These are phyloP conservation scores for Fereydounia khargensis DNA, from an alignment of 1,284 basidiomycete species.

Conservation along the genomic window DNA sequence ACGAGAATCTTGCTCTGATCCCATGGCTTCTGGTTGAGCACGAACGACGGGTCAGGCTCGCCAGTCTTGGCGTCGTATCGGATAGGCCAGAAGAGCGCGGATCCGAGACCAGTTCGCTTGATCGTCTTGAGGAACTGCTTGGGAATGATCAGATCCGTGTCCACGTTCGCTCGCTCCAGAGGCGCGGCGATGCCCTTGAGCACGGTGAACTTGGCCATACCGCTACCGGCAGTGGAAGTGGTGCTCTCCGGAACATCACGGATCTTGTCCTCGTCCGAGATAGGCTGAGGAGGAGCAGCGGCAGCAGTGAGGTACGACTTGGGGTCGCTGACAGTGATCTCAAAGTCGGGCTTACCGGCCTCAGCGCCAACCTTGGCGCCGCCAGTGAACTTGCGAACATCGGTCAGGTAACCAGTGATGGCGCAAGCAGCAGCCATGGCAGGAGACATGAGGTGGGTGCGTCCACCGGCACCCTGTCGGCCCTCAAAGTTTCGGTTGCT, in stretches of 20 bases:
- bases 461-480: conserved; percentile 52
- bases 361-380: conserved; percentile 32
- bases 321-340: conserved; percentile 43
- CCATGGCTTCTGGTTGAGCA: conserved; percentile 50
- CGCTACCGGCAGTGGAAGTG: conserved; percentile 27
- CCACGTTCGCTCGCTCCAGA: conserved; percentile 51
- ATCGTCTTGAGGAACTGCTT: conserved; percentile 57
- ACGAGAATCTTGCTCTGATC: conserved; percentile 46
- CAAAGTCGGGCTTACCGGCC: conserved; percentile 34
- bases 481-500: conserved; percentile 58
- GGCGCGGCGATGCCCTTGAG: conserved; percentile 53
- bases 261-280: conserved; percentile 39
- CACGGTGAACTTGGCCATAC: conserved; percentile 49
- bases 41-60: conserved; percentile 39
- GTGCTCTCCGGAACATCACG: conserved; percentile 29
- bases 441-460: conserved; percentile 54
- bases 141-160: conserved; percentile 56
- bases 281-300: conserved; percentile 24
- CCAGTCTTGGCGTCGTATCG: conserved; percentile 52
- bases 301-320: conserved; percentile 44
- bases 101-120: conserved; percentile 53
- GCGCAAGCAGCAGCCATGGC: conserved; percentile 56
- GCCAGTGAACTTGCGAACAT: conserved; percentile 49
- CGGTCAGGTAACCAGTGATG: conserved; percentile 53
- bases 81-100: conserved; percentile 49